Evolutionary conservation across 2,329 filamentous ascomycete genomes (phyloP).

Genomic region (Rasamsonia emersonii): DNA sequence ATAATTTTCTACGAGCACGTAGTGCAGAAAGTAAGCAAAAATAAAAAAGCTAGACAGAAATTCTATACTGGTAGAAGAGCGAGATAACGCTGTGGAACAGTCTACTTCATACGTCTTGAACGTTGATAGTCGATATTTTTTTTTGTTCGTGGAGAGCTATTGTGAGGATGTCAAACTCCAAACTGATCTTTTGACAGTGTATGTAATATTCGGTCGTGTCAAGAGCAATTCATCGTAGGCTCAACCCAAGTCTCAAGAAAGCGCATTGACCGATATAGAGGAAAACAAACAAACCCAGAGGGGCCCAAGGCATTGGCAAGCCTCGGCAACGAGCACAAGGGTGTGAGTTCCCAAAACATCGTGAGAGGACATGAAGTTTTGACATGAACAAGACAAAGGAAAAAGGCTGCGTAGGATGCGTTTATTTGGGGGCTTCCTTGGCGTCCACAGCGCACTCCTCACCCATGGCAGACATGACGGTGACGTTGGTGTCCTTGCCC

Average conservation of each 20-base stretch:
- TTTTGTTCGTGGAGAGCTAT: constrained; percentile 8
- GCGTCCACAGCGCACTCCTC: constrained; percentile 87
- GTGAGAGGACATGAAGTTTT: constrained; percentile 8
- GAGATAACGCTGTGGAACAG: no score
- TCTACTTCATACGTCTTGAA: no score
- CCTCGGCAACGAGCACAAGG: no score
- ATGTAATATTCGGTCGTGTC: constrained; percentile 23
- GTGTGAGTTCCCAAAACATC: constrained; percentile 5
- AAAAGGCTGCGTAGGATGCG: constrained; percentile 4
- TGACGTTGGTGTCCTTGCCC: constrained; percentile 89
- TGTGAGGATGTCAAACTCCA: constrained; percentile 12
- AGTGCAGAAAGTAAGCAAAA: no score
- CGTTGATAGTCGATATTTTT: no score
- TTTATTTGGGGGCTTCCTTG: constrained; percentile 68
- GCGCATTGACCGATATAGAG: constrained; percentile 5
- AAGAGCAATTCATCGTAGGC: constrained; percentile 24
- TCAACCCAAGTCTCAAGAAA: constrained; percentile 25
- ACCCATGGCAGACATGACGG: constrained; percentile 91
- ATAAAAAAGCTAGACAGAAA: no score
- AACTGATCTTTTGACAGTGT: constrained; percentile 22
- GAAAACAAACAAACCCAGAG: constrained; percentile 8
- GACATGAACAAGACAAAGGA: constrained; percentile 6
- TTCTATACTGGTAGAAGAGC: no score
- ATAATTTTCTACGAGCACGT: no score
- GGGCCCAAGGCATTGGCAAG: no score